These are phyloP conservation scores for Talaromyces ruber DNA, from an alignment of 495 filamentous ascomycete genomes.

Conservation along the genomic window DNA sequence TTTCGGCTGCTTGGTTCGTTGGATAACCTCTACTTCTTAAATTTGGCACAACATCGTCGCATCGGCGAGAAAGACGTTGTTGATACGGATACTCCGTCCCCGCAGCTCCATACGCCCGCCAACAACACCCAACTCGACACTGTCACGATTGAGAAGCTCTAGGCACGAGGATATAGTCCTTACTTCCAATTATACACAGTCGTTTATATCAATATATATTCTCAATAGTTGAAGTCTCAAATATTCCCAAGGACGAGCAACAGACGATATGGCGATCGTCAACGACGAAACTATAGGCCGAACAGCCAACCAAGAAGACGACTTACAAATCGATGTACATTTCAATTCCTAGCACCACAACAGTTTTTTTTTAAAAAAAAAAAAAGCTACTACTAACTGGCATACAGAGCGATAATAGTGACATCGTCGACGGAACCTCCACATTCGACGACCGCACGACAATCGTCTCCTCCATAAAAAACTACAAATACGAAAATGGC, in stretches of 20 bases:
- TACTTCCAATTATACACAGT: not conserved
- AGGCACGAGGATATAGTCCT: not conserved
- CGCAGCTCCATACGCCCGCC: not conserved
- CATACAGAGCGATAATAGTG: constrained; percentile 14
- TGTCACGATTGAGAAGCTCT: not conserved
- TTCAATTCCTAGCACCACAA: too few species aligned
- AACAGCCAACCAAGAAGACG: not conserved
- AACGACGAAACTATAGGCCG: not conserved
- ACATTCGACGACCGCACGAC: constrained; percentile 32
- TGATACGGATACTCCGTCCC: not conserved
- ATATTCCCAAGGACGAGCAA: not conserved
- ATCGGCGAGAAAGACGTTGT: not conserved
- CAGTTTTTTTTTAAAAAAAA: too few species aligned
- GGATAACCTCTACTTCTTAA: not conserved
- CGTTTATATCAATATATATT: not conserved
- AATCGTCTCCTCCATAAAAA: constrained; percentile 35
- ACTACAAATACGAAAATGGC: constrained; percentile 50
- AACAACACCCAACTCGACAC: not conserved
- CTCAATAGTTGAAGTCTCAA: not conserved
- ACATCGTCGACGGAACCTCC: constrained; percentile 28
- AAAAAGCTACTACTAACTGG: not conserved
- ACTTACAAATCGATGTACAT: constrained; percentile 2
- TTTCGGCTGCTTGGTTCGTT: not conserved
- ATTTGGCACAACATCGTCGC: not conserved
- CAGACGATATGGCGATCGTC: not conserved